Conservation (phyloP, 2,329 filamentous ascomycete genomes). For the Aspergillus novofumigatus region DNA sequence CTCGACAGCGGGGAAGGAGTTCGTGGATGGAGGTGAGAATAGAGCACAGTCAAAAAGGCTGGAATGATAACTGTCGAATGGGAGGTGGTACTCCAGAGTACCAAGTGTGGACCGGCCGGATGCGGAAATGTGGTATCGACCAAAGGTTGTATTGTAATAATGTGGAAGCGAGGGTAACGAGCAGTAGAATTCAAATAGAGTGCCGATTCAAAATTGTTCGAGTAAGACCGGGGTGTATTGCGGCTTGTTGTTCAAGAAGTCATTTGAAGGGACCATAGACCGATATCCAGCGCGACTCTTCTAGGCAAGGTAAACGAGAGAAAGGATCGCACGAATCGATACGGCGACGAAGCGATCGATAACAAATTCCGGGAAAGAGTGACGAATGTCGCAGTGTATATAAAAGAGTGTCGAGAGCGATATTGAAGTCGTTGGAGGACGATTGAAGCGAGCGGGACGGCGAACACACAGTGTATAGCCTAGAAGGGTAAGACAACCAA, state of each 20-base stretch:
- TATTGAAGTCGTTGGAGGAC: slow-evolving; percentile 9
- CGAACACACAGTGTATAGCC: slow-evolving; percentile 31
- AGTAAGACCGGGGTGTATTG: neutral
- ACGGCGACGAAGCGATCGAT: slow-evolving; percentile 11
- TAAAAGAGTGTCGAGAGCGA: slow-evolving; percentile 12
- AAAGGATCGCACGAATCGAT: slow-evolving; percentile 12
- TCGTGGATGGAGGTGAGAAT: slow-evolving; percentile 6
- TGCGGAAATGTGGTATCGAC: slow-evolving; percentile 27
- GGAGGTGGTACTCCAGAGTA: slow-evolving; percentile 30
- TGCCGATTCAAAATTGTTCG: neutral
- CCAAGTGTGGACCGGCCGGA: slow-evolving; percentile 31
- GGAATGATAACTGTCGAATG: slow-evolving; percentile 6
- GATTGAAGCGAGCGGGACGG: slow-evolving; percentile 27
- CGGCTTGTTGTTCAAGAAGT: slow-evolving; percentile 13
- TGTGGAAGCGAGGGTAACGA: slow-evolving; percentile 8
- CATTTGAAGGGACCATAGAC: slow-evolving; percentile 17
- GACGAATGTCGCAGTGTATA: slow-evolving; percentile 11
- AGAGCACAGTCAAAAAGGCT: slow-evolving; percentile 1
- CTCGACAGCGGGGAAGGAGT: slow-evolving; percentile 1
- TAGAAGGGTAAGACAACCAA: slow-evolving; percentile 10
- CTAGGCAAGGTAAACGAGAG: slow-evolving; percentile 12
- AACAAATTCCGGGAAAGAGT: slow-evolving; percentile 8
- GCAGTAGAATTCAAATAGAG: slow-evolving; percentile 4
- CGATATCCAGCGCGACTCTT: slow-evolving; percentile 15
- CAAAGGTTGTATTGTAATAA: slow-evolving; percentile 5